Evolutionary conservation across 2,329 filamentous ascomycete species (phyloP).

Genomic region (Fusarium guadeloupense): DNA sequence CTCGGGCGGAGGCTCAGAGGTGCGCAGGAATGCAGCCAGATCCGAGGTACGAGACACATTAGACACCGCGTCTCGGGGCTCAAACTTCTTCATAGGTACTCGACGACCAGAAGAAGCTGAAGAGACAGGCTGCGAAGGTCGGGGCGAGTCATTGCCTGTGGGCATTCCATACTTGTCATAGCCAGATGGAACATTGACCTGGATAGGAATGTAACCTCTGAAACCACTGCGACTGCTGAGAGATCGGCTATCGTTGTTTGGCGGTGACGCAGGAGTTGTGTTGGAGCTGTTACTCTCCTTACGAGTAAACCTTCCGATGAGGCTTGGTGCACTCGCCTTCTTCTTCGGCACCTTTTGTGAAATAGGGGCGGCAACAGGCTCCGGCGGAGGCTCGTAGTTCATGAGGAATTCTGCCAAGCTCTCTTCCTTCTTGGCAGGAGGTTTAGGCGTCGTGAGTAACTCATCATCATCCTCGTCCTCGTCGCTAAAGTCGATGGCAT

Average conservation of each 20-base stretch:
- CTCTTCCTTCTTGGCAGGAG: conserved; percentile 64
- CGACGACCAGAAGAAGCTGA: conserved; percentile 52
- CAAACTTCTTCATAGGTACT: conserved; percentile 66
- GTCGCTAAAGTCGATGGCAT: conserved; percentile 87
- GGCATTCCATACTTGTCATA: conserved; percentile 54
- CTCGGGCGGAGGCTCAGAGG: conserved; percentile 69
- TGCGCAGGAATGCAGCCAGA: conserved; percentile 76
- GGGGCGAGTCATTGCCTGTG: conserved; percentile 34
- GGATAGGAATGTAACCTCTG: conserved; percentile 62
- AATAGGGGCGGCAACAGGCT: conserved; percentile 51
- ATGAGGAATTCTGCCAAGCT: conserved; percentile 78
- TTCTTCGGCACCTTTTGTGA: conserved; percentile 62
- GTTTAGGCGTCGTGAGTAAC: conserved; percentile 50
- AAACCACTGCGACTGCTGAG: conserved; percentile 52
- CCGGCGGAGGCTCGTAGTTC: conserved; percentile 72
- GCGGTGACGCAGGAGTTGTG: conserved; percentile 38
- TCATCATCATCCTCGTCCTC: conserved; percentile 65
- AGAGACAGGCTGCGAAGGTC: conserved; percentile 35
- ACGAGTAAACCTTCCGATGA: conserved; percentile 67
- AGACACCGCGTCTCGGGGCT: conserved; percentile 62
- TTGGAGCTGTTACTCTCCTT: conserved; percentile 46
- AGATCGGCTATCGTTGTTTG: conserved; percentile 46
- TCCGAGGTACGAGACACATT: conserved; percentile 70
- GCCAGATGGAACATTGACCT: conserved; percentile 58
- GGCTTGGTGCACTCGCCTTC: conserved; percentile 69